Evolutionary conservation across 2,329 filamentous ascomycete genomes (phyloP), one percentile per base, ranked within the genome.

Genomic region (Corniculantispora saksenae): DNA sequence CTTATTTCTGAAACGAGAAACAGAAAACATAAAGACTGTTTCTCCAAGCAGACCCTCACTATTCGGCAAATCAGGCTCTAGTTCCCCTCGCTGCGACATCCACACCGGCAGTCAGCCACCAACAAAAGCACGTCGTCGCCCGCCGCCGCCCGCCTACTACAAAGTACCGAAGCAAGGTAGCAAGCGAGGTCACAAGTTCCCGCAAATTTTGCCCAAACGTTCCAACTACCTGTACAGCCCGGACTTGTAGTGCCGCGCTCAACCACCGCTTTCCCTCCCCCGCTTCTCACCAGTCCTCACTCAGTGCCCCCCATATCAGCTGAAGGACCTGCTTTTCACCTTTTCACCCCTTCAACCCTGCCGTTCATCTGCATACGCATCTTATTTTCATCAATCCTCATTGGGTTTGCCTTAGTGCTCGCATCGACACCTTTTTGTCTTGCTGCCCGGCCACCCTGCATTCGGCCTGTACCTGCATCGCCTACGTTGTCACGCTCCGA

Each of bases 171-270:
- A 53, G 17, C 45, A 19, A 25, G 35, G 19, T n/a, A 61, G 12
- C 25, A 10, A 5, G 10, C 27, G 21, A 64, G 54, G 61, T 64
- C 54, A 64, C 61, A 51, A 43, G 54, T 64, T 48, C 54, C 61
- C 45, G 61, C 61, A 58, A 61, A 54, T 43, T 63, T 61, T 62
- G 56, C 50, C 63, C 48, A 50, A 23, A 19, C n/a, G n/a, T n/a
- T n/a, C n/a, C n/a, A n/a, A n/a, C n/a, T n/a, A 38, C 48, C 53
- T 25, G 51, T 57, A 21, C 61, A 54, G 51, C 61, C 53, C 51
- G 61, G 51, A 58, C 50, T n/a, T 55, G 38, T 27, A 50, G 35
- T 61, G 47, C 58, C 50, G 50, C 27, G 25, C 38, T 62, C 38
- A 55, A 47, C 60, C 50, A 54, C 40, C 38, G 6, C 35, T 62